Evolutionary conservation across 2,329 filamentous ascomycete genomes (phyloP).

Genomic region (Claviceps paspali): DNA sequence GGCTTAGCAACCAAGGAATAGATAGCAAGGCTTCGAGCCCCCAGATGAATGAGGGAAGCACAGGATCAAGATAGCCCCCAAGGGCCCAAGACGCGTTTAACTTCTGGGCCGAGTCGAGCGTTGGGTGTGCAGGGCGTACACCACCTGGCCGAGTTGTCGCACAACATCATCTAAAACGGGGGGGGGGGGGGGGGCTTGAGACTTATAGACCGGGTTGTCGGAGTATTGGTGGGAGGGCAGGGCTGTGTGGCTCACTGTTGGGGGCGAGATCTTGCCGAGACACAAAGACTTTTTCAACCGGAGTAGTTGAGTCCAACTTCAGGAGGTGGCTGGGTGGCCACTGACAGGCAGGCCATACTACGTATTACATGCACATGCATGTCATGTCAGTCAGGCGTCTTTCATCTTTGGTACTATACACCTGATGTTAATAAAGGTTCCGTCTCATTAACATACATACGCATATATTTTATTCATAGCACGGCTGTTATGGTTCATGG

Average conservation of each 20-base stretch:
- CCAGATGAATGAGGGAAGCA: background rate
- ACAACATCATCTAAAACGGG: background rate
- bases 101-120: background rate
- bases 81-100: background rate
- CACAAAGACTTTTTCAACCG: background rate
- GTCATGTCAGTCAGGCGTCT: no score
- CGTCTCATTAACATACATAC: no score
- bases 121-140: background rate
- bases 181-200: background rate
- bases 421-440: no score
- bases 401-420: no score
- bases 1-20: no score
- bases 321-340: background rate
- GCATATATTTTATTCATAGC: no score
- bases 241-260: background rate
- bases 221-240: background rate
- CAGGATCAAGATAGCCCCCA: conserved; percentile 1
- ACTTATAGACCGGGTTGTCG: background rate
- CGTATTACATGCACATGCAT: no score
- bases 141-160: background rate
- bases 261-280: conserved; percentile 1
- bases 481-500: no score
- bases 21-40: no score
- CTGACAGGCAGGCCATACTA: background rate
- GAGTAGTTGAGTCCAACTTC: background rate